These are phyloP conservation scores for Ophiosphaerella korrae DNA, from an alignment of 2,329 filamentous ascomycete genomes.

Conservation along the genomic window DNA sequence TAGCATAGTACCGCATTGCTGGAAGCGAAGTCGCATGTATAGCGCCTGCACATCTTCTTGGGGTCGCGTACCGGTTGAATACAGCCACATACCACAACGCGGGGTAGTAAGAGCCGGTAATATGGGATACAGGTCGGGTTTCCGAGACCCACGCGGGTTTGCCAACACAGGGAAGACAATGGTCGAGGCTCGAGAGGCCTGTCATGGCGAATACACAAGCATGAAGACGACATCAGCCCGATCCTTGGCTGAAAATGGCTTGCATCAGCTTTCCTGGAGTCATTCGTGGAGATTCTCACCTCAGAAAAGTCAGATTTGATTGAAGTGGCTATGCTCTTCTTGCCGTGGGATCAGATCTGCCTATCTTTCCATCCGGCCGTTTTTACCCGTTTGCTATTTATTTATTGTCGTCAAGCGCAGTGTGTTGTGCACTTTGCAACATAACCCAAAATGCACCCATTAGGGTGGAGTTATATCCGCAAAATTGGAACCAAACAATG, in stretches of 20 bases:
- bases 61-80: conserved; percentile 5
- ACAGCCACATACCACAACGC: background rate
- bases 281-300: no score
- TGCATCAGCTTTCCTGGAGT: no score
- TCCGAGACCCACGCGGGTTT: background rate
- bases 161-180: no score
- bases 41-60: conserved; percentile 2
- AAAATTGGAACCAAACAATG: background rate
- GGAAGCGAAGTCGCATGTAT: conserved; percentile 11
- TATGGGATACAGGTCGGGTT: conserved; percentile 1
- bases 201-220: no score
- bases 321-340: background rate
- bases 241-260: no score
- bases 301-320: background rate
- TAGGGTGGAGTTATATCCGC: background rate
- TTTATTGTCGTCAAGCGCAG: no score
- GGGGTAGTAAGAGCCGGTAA: conserved; percentile 3
- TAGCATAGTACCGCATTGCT: conserved; percentile 5
- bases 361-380: no score
- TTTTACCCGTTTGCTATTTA: no score
- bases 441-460: background rate
- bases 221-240: no score
- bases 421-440: no score
- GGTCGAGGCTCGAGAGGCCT: no score
- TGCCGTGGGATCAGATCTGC: background rate